Conservation (phyloP, 768 basidiomycete species). For the Mycena haematopus region DNA sequence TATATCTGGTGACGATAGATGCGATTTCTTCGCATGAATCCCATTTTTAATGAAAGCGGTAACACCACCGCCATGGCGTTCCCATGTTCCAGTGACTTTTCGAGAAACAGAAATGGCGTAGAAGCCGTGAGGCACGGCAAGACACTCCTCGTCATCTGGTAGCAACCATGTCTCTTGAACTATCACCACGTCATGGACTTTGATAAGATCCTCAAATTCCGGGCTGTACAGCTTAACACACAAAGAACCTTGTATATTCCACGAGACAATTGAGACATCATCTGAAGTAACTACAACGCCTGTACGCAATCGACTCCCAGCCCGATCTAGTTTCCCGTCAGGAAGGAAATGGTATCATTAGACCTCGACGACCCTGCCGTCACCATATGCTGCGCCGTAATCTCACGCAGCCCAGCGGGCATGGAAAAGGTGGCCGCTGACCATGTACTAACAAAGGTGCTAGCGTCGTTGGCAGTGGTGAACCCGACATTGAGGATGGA, state of each 20-base stretch:
- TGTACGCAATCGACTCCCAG: constrained; percentile 15
- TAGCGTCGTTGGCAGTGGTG: not conserved
- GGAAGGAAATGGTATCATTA: not conserved
- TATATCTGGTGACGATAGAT: constrained; percentile 13
- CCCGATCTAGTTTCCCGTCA: constrained; percentile 17
- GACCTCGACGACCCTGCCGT: not conserved
- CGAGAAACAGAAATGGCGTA: constrained; percentile 9
- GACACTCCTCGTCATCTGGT: constrained; percentile 14
- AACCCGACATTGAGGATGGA: not conserved
- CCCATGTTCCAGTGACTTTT: not conserved
- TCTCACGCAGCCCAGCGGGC: not conserved
- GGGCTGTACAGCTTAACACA: constrained; percentile 21
- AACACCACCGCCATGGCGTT: constrained; percentile 11
- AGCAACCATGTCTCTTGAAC: constrained; percentile 4
- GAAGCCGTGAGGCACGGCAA: constrained; percentile 7
- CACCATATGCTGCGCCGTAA: not conserved
- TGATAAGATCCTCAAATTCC: constrained; percentile 8
- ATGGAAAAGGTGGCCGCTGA: not conserved
- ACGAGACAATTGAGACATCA: not conserved
- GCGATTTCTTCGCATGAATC: constrained; percentile 2
- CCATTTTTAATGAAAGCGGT: constrained; percentile 13
- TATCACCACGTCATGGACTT: constrained; percentile 2
- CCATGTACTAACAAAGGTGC: not conserved
- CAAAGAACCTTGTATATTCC: constrained; percentile 16
- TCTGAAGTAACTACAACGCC: not conserved